These are phyloP conservation scores for Lasiosphaeris hirsuta DNA, from an alignment of 495 filamentous ascomycete species.

Conservation along the genomic window DNA sequence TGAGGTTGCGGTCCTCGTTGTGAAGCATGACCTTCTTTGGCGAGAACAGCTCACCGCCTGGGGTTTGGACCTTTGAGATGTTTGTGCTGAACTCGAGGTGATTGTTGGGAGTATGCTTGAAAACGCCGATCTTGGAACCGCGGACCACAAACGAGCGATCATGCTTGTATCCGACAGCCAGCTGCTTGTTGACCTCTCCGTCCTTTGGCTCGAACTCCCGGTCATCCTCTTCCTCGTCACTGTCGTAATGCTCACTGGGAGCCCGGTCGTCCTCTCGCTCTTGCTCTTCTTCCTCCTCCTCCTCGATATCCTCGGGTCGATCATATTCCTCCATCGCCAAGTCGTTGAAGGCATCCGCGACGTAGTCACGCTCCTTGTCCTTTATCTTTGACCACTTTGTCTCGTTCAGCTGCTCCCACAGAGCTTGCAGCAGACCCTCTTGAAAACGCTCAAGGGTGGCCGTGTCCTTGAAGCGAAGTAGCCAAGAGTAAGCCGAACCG, in stretches of 20 bases:
- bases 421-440: constrained; percentile 86
- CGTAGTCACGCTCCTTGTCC: constrained; percentile 88
- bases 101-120: constrained; percentile 93
- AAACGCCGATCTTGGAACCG: constrained; percentile 96
- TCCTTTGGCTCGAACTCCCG: constrained; percentile 67
- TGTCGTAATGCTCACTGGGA: constrained; percentile 68
- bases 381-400: constrained; percentile 91
- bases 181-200: constrained; percentile 84
- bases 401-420: constrained; percentile 97
- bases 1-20: constrained; percentile 86
- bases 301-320: constrained; percentile 59
- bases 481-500: constrained; percentile 92
- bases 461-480: constrained; percentile 84
- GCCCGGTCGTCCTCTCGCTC: constrained; percentile 60
- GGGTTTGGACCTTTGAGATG: constrained; percentile 92
- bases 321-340: constrained; percentile 81
- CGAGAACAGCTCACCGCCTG: constrained; percentile 81
- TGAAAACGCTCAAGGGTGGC: constrained; percentile 82
- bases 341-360: constrained; percentile 93
- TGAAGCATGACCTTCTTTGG: constrained; percentile 99
- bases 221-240: constrained; percentile 88
- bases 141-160: constrained; percentile 96
- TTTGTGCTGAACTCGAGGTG: constrained; percentile 95
- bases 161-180: constrained; percentile 98
- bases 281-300: constrained; percentile 62